phyloP scores from a whole-genome alignment of 2,329 filamentous ascomycete genomes.

The Dryadomyces quercivorus region DNA sequence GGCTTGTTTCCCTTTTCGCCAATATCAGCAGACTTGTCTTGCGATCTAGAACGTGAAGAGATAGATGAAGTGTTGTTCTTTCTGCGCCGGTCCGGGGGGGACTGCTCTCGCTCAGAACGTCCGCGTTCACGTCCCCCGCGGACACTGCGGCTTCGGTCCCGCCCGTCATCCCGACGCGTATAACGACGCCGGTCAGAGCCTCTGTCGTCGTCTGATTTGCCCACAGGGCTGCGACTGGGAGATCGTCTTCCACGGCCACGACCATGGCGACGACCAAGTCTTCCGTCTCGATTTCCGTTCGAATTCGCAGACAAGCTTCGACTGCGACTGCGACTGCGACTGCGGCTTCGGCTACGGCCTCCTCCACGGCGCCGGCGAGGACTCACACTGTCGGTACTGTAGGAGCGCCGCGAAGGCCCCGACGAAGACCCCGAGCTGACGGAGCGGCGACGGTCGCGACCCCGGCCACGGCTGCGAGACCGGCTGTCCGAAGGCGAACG shows the following conservation, averaged over 20 bases:
- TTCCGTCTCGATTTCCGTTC: not conserved
- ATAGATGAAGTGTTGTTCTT: conserved; percentile 36
- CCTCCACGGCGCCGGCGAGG: conserved; percentile 12
- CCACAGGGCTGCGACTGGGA: not conserved
- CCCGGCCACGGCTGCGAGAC: conserved; percentile 23
- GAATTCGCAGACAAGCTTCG: not conserved
- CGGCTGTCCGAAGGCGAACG: conserved; percentile 36
- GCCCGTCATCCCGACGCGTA: not conserved
- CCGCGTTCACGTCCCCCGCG: not conserved
- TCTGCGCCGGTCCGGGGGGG: conserved; percentile 21
- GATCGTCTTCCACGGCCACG: not conserved
- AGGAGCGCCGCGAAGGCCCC: conserved; percentile 21
- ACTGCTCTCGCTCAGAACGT: conserved; percentile 2
- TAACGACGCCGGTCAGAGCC: not conserved
- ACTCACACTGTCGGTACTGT: conserved; percentile 13
- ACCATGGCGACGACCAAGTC: not conserved
- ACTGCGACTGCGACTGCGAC: conserved; percentile 9
- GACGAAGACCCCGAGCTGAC: conserved; percentile 25
- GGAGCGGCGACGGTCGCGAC: conserved; percentile 19
- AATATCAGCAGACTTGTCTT: conserved; percentile 46
- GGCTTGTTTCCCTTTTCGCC: conserved; percentile 33
- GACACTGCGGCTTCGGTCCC: not conserved
- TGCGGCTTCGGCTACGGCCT: conserved; percentile 14
- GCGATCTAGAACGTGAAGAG: conserved; percentile 36
- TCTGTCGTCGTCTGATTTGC: not conserved